Percentiles rank a stretch among this genome's conserved stretches.
phyloP scores from a whole-genome alignment of 2,329 filamentous ascomycete species.

The Colletotrichum siamense region DNA sequence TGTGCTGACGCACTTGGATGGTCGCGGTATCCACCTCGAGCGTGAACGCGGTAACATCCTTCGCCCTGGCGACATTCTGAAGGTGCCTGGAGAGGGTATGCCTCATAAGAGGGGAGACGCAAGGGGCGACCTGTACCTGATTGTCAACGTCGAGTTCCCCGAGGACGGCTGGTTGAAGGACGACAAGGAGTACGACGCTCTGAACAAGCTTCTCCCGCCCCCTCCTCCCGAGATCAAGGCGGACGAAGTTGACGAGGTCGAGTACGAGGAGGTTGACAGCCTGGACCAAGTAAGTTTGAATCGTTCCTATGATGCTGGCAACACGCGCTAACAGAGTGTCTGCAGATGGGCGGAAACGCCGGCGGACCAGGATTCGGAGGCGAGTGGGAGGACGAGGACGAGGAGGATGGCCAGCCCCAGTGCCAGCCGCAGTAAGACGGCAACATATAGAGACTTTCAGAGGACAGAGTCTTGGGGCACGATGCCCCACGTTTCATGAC shows the following conservation, averaged over 20 bases:
- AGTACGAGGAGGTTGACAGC: conserved; percentile 82
- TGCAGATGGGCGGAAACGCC: conserved; percentile 73
- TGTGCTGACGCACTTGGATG: conserved; percentile 91
- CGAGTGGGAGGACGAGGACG: conserved; percentile 76
- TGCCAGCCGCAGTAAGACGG: conserved; percentile 72
- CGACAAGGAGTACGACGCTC: conserved; percentile 71
- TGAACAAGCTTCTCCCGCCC: conserved; percentile 78
- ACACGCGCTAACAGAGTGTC: conserved; percentile 27
- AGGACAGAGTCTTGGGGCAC: conserved; percentile 15
- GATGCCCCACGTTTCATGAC: conserved; percentile 15
- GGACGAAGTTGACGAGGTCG: conserved; percentile 84
- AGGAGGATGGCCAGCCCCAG: conserved; percentile 69
- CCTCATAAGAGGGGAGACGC: conserved; percentile 84
- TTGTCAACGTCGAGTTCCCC: conserved; percentile 88
- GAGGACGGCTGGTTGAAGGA: conserved; percentile 82
- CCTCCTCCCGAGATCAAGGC: conserved; percentile 66
- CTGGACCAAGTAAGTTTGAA: conserved; percentile 71
- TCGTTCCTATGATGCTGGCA: background rate
- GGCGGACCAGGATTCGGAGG: conserved; percentile 70
- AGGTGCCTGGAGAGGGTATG: conserved; percentile 91
- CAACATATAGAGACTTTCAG: conserved; percentile 10
- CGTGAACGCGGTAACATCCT: conserved; percentile 84
- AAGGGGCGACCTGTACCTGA: conserved; percentile 86
- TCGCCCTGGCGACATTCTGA: conserved; percentile 83
- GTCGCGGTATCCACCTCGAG: conserved; percentile 82